Base-by-base conservation (phyloP, 163 green algal genomes). In the Picocystis sp. region DNA sequence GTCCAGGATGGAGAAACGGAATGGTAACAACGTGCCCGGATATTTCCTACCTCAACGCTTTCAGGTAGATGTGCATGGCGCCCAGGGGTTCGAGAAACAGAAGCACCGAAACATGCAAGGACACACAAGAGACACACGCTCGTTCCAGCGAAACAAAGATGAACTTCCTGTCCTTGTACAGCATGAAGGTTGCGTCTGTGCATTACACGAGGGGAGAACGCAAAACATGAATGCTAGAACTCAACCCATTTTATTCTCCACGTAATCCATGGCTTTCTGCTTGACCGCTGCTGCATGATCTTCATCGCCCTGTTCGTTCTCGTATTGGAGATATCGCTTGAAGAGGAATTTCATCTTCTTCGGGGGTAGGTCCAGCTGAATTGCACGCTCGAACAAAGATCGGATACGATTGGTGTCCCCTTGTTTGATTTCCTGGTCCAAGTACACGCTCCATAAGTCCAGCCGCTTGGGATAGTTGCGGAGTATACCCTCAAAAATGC, bases 341-440 rank as follows among this genome's bases (percentile, higher is more conserved):
- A 98, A 95, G 22, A 98, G 63, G 57, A 90, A 87, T 70, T 94
- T 95, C 81, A 98, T 96, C 72, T 92, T 92, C 69, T 90, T 92
- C 35, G 85, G 65, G 1, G 81, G 74, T 58, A 96, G 74, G 9
- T 74, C 43, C 54, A 95, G 50, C 62, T 81, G 76, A 0, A 78
- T 93, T 42, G 72, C 81, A 12, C 89, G 75, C 57, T 95, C 83
- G 62, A 97, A 89, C 50, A 98, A 69, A 2, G 67, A 60, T n/a
- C 86, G 67, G 9, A 80, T 77, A 33, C 81, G 72, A 24, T 59
- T 34, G 56, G 67, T 19, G 42, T 93, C 81, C 13, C 57, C 75
- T 42, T 65, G 53, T 65, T 77, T 79, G 50, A 94, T 72, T 64
- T 94, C 84, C 69, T 95, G 87, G 65, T 98, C 89, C 8, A 97